phyloP scores from a whole-genome alignment of 148 eudicot species.

The Drosera capensis region DNA sequence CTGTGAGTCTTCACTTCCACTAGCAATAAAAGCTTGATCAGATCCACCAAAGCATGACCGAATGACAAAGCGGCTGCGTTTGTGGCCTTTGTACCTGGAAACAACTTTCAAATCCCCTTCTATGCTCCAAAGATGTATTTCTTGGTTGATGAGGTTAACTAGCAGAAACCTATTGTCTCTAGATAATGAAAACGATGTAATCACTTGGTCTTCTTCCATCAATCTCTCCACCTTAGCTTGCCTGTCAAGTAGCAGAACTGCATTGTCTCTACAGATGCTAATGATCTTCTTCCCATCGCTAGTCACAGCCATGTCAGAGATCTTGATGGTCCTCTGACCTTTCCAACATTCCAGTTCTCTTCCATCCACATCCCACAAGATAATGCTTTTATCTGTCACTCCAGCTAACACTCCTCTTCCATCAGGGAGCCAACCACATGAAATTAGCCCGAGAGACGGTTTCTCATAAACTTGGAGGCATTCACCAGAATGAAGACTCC shows the following conservation, averaged over 20 bases:
- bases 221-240: conserved; percentile 44
- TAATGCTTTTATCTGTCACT: conserved; percentile 54
- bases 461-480: conserved; percentile 61
- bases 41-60: conserved; percentile 90
- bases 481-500: conserved; percentile 65
- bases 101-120: conserved; percentile 36
- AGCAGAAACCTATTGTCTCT: conserved; percentile 56
- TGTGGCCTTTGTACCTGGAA: conserved; percentile 70
- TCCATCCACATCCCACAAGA: conserved; percentile 69
- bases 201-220: conserved; percentile 56
- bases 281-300: conserved; percentile 45
- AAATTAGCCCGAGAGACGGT: conserved; percentile 36
- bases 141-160: conserved; percentile 56
- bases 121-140: conserved; percentile 79
- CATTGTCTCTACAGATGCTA: conserved; percentile 47
- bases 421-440: conserved; percentile 78
- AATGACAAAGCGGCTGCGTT: conserved; percentile 50
- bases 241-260: conserved; percentile 31
- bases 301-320: conserved; percentile 50
- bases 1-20: conserved; percentile 97
- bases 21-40: conserved; percentile 79
- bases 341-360: conserved; percentile 64
- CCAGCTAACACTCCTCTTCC: conserved; percentile 48
- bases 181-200: conserved; percentile 67
- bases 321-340: conserved; percentile 42